Base-by-base conservation (phyloP, 1,284 basidiomycete species). In the Melampsora americana region DNA sequence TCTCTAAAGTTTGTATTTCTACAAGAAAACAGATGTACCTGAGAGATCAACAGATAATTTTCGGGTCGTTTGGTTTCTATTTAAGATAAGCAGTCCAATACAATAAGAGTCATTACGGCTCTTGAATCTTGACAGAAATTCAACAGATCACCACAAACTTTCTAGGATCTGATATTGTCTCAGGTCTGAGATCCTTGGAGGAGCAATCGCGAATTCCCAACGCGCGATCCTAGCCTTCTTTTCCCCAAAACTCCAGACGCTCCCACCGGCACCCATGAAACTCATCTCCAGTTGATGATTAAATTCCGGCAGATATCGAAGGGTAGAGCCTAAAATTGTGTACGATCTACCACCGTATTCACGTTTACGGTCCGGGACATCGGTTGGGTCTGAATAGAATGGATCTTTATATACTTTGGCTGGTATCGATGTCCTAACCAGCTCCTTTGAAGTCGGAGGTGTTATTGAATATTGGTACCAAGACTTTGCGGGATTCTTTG, bases 311-410 rank as follows among this genome's bases (percentile, higher is more conserved):
- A 85, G 79, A 44, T 78, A 81, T 4, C 77, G 77, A 11, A 82
- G 69, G 0, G 81, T 79, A 44, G 82, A 82, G 1, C 84, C 84
- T 60, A 89, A 89, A 23, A 95, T 84, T 60, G 86, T 85, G 82
- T 91, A 95, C 32, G 88, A 82, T 0, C 92, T 83, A 0, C 93
- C 94, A 16, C 89, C 93, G 80, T 91, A 95, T 82, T 93, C 90
- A 79, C 89, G 86, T 0, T 90, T 84, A 18, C 85, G 84, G 56
- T 87, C 85, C 0, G 92, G 90, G 0, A 90, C 87, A 81, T 98
- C 95, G 1, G 80, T 80, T 12, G 86, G 86, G 71, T 89, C 87
- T 2, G 91, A 92, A 82, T 93, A 98, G 82, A 87, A 90, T 0
- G 95, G 92, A 26, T 87, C 85, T 26, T 85, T 87, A 82, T 96